phyloP scores from a whole-genome alignment of 495 filamentous ascomycete species.

The Penicillium ucsense region DNA sequence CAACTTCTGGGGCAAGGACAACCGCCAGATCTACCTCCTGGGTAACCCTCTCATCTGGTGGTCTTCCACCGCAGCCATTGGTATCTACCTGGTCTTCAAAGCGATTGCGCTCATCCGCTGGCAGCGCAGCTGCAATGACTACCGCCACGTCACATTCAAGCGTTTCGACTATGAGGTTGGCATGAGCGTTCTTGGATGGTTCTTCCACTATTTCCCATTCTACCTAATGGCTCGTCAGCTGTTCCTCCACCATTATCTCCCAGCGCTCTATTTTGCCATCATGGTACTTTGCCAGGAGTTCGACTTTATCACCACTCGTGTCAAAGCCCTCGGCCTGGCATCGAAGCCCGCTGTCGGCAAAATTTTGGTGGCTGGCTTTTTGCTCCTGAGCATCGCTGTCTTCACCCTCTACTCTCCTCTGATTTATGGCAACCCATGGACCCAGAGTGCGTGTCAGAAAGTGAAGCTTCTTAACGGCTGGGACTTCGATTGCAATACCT shows the following conservation, averaged over 20 bases:
- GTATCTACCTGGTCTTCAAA: conserved; percentile 73
- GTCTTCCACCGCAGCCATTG: conserved; percentile 73
- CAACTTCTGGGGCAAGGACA: conserved; percentile 96
- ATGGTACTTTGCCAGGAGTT: conserved; percentile 79
- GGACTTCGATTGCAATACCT: conserved; percentile 97
- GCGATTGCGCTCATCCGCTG: conserved; percentile 79
- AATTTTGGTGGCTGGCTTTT: conserved; percentile 55
- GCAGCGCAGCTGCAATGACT: conserved; percentile 88
- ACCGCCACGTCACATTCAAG: conserved; percentile 70
- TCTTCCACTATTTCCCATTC: conserved; percentile 95
- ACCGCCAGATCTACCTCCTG: conserved; percentile 92
- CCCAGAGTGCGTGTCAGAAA: conserved; percentile 68
- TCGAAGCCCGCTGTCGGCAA: conserved; percentile 67
- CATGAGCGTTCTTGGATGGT: conserved; percentile 83
- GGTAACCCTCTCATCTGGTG: conserved; percentile 97
- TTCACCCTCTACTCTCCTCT: conserved; percentile 81
- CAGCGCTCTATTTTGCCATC: conserved; percentile 90
- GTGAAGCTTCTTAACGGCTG: conserved; percentile 82
- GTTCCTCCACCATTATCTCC: conserved; percentile 96
- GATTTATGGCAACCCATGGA: conserved; percentile 92
- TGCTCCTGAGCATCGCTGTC: conserved; percentile 60
- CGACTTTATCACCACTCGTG: conserved; percentile 69
- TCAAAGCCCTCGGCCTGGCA: conserved; percentile 54
- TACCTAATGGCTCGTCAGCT: conserved; percentile 96
- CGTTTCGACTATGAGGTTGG: conserved; percentile 97